phyloP scores from a whole-genome alignment of 2,329 filamentous ascomycete genomes.

The Bipolaris cookei region DNA sequence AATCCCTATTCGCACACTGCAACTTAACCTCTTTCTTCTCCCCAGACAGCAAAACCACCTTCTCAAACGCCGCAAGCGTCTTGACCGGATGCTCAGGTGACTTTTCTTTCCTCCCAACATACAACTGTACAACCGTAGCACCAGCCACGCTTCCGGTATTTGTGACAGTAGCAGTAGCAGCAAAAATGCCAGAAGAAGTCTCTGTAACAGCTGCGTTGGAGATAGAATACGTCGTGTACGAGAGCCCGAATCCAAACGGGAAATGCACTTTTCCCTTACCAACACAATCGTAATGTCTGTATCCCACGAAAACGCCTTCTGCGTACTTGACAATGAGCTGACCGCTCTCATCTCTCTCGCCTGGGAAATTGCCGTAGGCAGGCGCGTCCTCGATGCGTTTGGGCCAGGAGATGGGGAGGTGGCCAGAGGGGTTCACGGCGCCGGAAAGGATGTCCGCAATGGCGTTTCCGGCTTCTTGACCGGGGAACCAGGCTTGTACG shows the following conservation, averaged over 20 bases:
- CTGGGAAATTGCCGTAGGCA: constrained; percentile 49
- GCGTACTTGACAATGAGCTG: constrained; percentile 68
- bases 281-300: constrained; percentile 66
- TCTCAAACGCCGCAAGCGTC: constrained; percentile 71
- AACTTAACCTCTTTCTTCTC: constrained; percentile 65
- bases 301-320: constrained; percentile 62
- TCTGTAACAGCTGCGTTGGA: constrained; percentile 64
- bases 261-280: constrained; percentile 57
- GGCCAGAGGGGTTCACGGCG: constrained; percentile 48
- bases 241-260: constrained; percentile 50
- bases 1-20: constrained; percentile 29
- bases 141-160: constrained; percentile 61
- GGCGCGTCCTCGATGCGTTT: constrained; percentile 45
- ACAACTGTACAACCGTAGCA: constrained; percentile 62
- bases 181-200: constrained; percentile 56
- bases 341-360: constrained; percentile 50
- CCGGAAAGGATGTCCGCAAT: constrained; percentile 53
- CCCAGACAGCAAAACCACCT: constrained; percentile 64
- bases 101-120: constrained; percentile 59
- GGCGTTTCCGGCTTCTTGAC: constrained; percentile 52
- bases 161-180: constrained; percentile 51
- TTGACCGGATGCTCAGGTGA: constrained; percentile 63
- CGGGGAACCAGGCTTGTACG: constrained; percentile 52
- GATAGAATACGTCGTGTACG: constrained; percentile 51
- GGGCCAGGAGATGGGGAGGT: constrained; percentile 50